Conservation (phyloP, 106 monocot species). For the Dactylorhiza incarnata region DNA sequence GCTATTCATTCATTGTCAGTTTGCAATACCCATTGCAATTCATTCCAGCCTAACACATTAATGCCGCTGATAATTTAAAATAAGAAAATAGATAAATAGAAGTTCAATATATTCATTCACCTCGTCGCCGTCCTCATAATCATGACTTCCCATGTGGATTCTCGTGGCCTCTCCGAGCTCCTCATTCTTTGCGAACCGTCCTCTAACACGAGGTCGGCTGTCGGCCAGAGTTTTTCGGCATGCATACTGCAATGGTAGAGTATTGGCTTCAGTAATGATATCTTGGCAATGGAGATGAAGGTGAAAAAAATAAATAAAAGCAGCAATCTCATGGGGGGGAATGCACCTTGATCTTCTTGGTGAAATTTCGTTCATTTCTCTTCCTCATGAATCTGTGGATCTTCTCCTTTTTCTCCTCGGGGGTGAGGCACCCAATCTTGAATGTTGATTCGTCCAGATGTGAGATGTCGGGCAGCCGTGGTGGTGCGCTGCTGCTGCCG, state of each 20-base stretch:
- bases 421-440: slow-evolving; percentile 33
- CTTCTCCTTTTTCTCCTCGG: slow-evolving; percentile 46
- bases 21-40: no score
- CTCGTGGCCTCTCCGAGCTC: slow-evolving; percentile 19
- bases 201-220: slow-evolving; percentile 42
- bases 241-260: slow-evolving; percentile 31
- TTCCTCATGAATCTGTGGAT: slow-evolving; percentile 56
- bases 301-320: no score
- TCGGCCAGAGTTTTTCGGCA: slow-evolving; percentile 56
- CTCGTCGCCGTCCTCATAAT: slow-evolving; percentile 39
- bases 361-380: slow-evolving; percentile 52
- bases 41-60: slow-evolving; percentile 9
- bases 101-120: slow-evolving; percentile 9
- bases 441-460: slow-evolving; percentile 20
- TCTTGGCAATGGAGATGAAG: neutral
- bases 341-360: slow-evolving; percentile 66
- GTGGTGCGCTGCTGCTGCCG: slow-evolving; percentile 14
- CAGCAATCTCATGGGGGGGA: neutral
- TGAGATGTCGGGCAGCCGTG: neutral
- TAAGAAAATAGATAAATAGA: neutral
- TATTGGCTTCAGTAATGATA: neutral
- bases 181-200: slow-evolving; percentile 57
- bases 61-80: neutral
- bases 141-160: slow-evolving; percentile 5
- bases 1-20: no score